Base-by-base conservation (phyloP, 1,284 basidiomycete species). In the Inonotus obliquus region DNA sequence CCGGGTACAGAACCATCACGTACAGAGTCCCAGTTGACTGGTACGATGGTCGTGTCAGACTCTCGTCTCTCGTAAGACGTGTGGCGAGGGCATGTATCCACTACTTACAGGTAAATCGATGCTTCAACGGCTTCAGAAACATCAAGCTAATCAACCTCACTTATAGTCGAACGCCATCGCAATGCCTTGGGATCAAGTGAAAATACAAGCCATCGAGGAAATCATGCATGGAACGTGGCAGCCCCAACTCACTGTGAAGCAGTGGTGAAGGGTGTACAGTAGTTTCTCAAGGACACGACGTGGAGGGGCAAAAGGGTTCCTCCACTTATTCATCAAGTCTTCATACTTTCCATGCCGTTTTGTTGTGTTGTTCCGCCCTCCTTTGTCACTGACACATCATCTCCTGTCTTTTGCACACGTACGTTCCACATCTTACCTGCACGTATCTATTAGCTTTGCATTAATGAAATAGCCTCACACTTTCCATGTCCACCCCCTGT, bases 11-110 rank as follows among this genome's bases (percentile, higher is more conserved):
- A 38, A 81, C 87, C 5, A 79, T 89, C 70, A 89, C 85, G 51
- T 91, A 90, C 67, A 85, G 89, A 68, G 85, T 91, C 45, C 89
- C 88, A 0, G 74, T 91, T 44, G 86, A 89, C 65, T 79, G 79
- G 10, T 86, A 86, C 68, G 80, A 83, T 61, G 84, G 86, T 19
- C 81, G 80, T 57, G 79, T 87, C 35, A 81, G 84, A 66, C 74
- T 89, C 35, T 79, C 83, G 71, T 87, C 86, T 6, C 79, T 91
- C 48, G 84, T 84, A 48, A 79, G 88, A 66, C 79, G 88, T 59
- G 81, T 88, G 54, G 82, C 83, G 21, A 79, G 88, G 66, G 87
- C 87, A 54, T 85, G 86, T 69, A 79, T 85, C 58, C 88, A 91
- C 70, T 91, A 88, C 71, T 77, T 91, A 62, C 84, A 89, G 79